Conservation (phyloP, 129 eudicot species). For the Arctium minus region DNA sequence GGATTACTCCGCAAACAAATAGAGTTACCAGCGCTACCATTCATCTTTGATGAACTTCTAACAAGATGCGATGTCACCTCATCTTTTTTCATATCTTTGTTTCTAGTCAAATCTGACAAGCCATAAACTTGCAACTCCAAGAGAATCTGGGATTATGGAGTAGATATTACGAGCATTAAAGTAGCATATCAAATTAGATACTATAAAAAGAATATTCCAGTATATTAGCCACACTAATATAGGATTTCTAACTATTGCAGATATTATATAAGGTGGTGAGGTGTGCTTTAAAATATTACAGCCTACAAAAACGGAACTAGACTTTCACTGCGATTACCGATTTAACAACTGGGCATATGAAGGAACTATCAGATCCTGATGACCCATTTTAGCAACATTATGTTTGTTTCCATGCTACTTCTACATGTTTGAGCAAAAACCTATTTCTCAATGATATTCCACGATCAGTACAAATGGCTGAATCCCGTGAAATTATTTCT, state of each 20-base stretch:
- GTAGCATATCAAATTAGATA: background rate
- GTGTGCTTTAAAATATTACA: conserved; percentile 14
- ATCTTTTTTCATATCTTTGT: conserved; percentile 65
- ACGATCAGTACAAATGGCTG: too few relatives aligned
- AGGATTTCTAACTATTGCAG: conserved; percentile 5
- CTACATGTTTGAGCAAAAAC: background rate
- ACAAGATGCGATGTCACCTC: conserved; percentile 33
- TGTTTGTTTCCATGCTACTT: conserved; percentile 1
- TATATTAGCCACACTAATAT: background rate
- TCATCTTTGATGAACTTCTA: conserved; percentile 45
- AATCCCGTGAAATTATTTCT: background rate
- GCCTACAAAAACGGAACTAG: background rate
- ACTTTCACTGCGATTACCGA: background rate
- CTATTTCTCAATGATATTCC: too few relatives aligned
- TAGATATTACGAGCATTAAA: conserved; percentile 6
- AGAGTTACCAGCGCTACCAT: conserved; percentile 44
- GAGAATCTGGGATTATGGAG: conserved; percentile 51
- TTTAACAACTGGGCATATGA: background rate
- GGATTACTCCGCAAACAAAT: conserved; percentile 38
- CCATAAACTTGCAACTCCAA: conserved; percentile 98
- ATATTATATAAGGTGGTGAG: conserved; percentile 8
- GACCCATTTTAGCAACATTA: background rate
- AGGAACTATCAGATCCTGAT: background rate
- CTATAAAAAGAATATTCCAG: background rate
- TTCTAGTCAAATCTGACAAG: conserved; percentile 64